Conservation (phyloP, 495 filamentous ascomycete genomes). For the Beverwykella pulmonaria region DNA sequence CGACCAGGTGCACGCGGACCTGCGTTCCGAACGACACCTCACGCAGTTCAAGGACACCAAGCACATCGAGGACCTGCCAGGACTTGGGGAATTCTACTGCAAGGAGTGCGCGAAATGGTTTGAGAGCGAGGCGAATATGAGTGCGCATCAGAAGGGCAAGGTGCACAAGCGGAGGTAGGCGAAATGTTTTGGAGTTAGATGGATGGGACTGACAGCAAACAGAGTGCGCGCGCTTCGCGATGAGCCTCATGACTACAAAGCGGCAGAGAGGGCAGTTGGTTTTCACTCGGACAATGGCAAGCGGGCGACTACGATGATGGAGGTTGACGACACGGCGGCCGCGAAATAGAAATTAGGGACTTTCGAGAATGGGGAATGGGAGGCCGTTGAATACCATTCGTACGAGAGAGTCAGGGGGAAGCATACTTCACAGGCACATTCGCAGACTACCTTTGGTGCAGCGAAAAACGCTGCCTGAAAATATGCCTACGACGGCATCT, state of each 20-base stretch:
- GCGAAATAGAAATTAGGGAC: neutral
- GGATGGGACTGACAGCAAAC: slow-evolving; percentile 1
- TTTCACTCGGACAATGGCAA: slow-evolving; percentile 66
- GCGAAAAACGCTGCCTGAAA: neutral
- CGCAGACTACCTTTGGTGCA: neutral
- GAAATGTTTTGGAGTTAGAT: slow-evolving; percentile 14
- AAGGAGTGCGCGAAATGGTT: slow-evolving; percentile 96
- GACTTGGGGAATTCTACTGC: slow-evolving; percentile 80
- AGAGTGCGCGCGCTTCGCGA: slow-evolving; percentile 77
- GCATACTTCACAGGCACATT: neutral
- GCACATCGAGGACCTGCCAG: slow-evolving; percentile 82
- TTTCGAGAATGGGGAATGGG: no score
- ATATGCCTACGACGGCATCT: slow-evolving; percentile 1
- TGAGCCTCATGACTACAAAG: slow-evolving; percentile 81
- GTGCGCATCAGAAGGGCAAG: slow-evolving; percentile 80
- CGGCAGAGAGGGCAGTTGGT: slow-evolving; percentile 80
- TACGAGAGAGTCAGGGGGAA: neutral
- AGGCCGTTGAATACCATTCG: no score
- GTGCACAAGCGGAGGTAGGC: slow-evolving; percentile 83
- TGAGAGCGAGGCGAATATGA: slow-evolving; percentile 78
- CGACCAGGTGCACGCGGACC: slow-evolving; percentile 84
- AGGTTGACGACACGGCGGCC: slow-evolving; percentile 22
- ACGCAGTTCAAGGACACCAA: slow-evolving; percentile 74
- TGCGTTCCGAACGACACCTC: slow-evolving; percentile 74
- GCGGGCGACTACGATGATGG: slow-evolving; percentile 32